Base-by-base conservation (phyloP, 1,139 yeast species). In the Yamadazyma jaroonii region DNA sequence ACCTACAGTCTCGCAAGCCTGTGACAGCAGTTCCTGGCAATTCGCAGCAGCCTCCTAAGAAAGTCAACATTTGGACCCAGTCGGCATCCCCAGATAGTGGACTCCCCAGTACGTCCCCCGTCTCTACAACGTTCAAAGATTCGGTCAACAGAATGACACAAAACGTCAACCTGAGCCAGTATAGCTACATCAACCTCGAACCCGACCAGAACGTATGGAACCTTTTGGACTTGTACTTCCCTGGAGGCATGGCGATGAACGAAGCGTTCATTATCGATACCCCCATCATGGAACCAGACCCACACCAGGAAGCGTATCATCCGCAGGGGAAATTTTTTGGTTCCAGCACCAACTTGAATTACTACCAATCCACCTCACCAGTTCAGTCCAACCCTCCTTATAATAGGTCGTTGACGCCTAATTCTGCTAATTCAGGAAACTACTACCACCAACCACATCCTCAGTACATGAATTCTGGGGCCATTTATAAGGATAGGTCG, bases 171-270 rank as follows among this genome's bases (percentile, higher is more conserved):
- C 20, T 17, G 20, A 17, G 20, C 6, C 20, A 17, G 20, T 49
- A 46, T 34, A 48, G 52, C 25, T 48, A 36, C 17, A 42, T 56
- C 17, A 57, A 59, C n/a, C 56, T 84, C 14, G 81, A 77, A 40
- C 88, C 95, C 0, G 94, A 86, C 53, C 77, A 74, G 38, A 56
- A 67, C 25, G 81, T 86, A 2, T 80, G 80, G 76, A 61, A 65
- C 9, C 47, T 84, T 0, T 49, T 86, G 13, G 89, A 84, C 42
- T 64, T 64, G 23, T 72, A 74, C 50, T 85, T 65, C 52, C 89
- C 92, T 0, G 57, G 66, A 12, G 90, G 90, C 0, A 85, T 84
- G 90, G 45, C 59, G 2, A 77, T 84, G 74, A 61, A 64, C 14
- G 89, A 84, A 41, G 86, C 95, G 0, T 67, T 85, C 14, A 54